Evolutionary conservation across 345 rosid species (phyloP).

Genomic region (Camelina sativa): DNA sequence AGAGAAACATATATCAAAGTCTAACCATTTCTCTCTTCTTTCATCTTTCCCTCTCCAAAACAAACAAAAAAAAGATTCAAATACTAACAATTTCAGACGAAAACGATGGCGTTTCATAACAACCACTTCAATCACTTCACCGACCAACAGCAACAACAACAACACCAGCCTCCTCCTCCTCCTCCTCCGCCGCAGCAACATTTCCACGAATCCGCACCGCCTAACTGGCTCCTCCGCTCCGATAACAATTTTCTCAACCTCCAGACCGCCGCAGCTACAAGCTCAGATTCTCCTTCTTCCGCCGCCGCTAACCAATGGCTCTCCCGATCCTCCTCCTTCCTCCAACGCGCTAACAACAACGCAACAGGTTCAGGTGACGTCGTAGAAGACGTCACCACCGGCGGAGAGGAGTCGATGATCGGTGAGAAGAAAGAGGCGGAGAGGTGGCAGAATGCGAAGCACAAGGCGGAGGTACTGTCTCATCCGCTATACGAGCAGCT

Average conservation of each 20-base stretch:
- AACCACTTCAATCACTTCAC: conserved; percentile 74
- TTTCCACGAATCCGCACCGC: conserved; percentile 54
- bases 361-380: conserved; percentile 53
- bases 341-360: conserved; percentile 47
- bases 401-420: conserved; percentile 41
- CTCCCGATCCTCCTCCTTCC: conserved; percentile 68
- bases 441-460: conserved; percentile 77
- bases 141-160: conserved; percentile 49
- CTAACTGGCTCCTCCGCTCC: conserved; percentile 79
- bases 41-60: conserved; percentile 36
- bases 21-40: conserved; percentile 4
- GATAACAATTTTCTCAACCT: conserved; percentile 81
- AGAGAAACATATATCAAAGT: neutral
- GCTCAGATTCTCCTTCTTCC: conserved; percentile 50
- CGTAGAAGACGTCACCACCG: conserved; percentile 53
- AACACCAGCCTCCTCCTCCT: conserved; percentile 45
- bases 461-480: conserved; percentile 79
- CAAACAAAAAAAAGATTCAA: neutral
- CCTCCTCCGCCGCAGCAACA: conserved; percentile 49
- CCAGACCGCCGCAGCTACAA: conserved; percentile 56
- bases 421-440: conserved; percentile 49
- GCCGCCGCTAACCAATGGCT: conserved; percentile 70
- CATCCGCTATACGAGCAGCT: conserved; percentile 95
- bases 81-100: neutral
- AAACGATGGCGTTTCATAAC: conserved; percentile 76